A percentile compares a stretch with the other conserved stretches of the same genome.
These are phyloP conservation scores for Akanthomyces lecanii DNA, from an alignment of 2,329 filamentous ascomycete species.

Conservation along the genomic window DNA sequence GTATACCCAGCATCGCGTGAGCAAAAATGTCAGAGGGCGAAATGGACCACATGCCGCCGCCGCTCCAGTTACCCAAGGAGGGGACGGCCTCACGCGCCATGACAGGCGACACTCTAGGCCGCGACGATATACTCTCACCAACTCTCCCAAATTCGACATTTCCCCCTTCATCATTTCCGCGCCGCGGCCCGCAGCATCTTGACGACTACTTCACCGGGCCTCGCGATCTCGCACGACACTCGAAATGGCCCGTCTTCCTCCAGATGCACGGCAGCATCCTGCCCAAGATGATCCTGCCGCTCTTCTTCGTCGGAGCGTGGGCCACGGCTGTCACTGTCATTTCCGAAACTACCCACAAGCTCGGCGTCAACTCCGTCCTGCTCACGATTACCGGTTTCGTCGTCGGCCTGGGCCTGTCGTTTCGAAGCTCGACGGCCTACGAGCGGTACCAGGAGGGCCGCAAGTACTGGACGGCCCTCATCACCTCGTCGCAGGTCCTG, in stretches of 20 bases:
- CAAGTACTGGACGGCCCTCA: slow-evolving; percentile 58
- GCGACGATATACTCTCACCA: slow-evolving; percentile 27
- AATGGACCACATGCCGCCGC: not conserved
- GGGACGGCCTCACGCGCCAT: not conserved
- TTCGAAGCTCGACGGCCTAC: slow-evolving; percentile 73
- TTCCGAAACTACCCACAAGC: slow-evolving; percentile 37
- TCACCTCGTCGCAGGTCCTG: slow-evolving; percentile 60
- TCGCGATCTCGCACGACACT: slow-evolving; percentile 66
- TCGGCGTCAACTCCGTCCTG: slow-evolving; percentile 33
- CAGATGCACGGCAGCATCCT: slow-evolving; percentile 72
- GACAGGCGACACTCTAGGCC: slow-evolving; percentile 9
- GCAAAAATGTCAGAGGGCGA: slow-evolving; percentile 8
- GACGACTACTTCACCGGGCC: slow-evolving; percentile 64
- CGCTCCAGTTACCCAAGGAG: not conserved
- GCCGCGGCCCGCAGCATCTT: slow-evolving; percentile 41
- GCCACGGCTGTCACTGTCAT: slow-evolving; percentile 60
- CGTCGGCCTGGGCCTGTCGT: slow-evolving; percentile 72
- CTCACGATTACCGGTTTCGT: slow-evolving; percentile 78
- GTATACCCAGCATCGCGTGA: not conserved
- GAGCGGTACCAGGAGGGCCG: slow-evolving; percentile 66
- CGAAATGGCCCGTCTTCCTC: slow-evolving; percentile 71
- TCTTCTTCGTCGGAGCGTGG: slow-evolving; percentile 61
- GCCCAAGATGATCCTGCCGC: slow-evolving; percentile 68
- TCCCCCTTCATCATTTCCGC: slow-evolving; percentile 28
- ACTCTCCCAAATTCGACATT: slow-evolving; percentile 26